Evolutionary conservation across 1,284 basidiomycete species (phyloP).

Genomic region (Volvariella volvacea): DNA sequence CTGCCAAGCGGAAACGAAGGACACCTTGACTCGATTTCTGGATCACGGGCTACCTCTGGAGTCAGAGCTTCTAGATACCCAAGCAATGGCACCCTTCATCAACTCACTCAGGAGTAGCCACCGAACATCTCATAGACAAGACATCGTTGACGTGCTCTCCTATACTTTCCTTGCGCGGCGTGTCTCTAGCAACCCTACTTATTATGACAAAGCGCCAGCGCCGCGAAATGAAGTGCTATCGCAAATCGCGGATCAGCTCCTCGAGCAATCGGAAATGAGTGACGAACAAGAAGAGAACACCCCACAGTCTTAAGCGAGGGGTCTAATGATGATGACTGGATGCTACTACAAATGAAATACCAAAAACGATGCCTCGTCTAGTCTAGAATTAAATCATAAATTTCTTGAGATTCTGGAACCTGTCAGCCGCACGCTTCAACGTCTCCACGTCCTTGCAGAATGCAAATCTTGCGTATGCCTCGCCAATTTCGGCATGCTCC

Average conservation of each 20-base stretch:
- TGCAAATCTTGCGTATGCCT: conserved; percentile 81
- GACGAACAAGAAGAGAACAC: background rate
- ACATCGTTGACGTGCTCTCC: conserved; percentile 70
- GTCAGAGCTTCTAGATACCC: conserved; percentile 62
- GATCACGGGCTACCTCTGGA: conserved; percentile 87
- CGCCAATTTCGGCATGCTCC: conserved; percentile 80
- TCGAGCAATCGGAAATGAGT: conserved; percentile 3
- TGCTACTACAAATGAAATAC: background rate
- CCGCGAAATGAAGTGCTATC: conserved; percentile 55
- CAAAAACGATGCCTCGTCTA: too few relatives aligned
- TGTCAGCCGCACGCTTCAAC: conserved; percentile 70
- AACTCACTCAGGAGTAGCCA: conserved; percentile 30
- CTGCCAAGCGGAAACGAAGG: conserved; percentile 79
- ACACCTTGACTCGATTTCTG: conserved; percentile 77
- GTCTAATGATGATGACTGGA: background rate
- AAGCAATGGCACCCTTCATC: conserved; percentile 49
- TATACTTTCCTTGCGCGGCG: conserved; percentile 80
- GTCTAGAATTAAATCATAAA: conserved; percentile 24
- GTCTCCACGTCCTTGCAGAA: conserved; percentile 93
- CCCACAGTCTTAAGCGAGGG: background rate
- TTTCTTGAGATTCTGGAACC: conserved; percentile 68
- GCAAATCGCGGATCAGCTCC: conserved; percentile 52
- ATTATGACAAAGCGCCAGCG: conserved; percentile 59
- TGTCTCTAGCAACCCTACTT: conserved; percentile 77
- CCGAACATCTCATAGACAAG: conserved; percentile 49